Evolutionary conservation across 1,139 yeast species (phyloP).

Genomic region (Yamadazyma spencermartinsiae): DNA sequence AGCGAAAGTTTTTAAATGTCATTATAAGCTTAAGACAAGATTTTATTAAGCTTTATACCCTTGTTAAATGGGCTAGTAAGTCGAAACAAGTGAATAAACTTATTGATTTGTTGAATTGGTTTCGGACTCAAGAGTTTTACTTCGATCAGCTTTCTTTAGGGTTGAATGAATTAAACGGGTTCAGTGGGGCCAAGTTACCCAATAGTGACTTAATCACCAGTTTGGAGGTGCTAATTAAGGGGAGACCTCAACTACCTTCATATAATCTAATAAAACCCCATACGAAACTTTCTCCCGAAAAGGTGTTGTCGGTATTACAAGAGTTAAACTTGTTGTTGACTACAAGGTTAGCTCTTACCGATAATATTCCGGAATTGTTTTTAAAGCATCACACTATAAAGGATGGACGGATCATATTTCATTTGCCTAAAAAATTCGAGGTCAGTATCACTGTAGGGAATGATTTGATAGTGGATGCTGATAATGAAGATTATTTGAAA

Average conservation of each 20-base stretch:
- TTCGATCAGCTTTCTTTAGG: slow-evolving; percentile 59
- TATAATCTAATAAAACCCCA: slow-evolving; percentile 55
- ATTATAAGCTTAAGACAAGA: slow-evolving; percentile 76
- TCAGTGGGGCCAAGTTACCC: slow-evolving; percentile 83
- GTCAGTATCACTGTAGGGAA: slow-evolving; percentile 24
- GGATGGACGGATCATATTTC: slow-evolving; percentile 76
- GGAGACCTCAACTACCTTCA: slow-evolving; percentile 74
- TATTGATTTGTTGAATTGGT: slow-evolving; percentile 86
- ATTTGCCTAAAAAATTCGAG: slow-evolving; percentile 60
- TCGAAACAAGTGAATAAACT: slow-evolving; percentile 68
- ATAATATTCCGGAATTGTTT: slow-evolving; percentile 63
- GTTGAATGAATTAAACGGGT: slow-evolving; percentile 58
- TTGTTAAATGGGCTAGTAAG: slow-evolving; percentile 82
- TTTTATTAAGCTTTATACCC: slow-evolving; percentile 76
- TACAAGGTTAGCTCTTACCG: slow-evolving; percentile 68
- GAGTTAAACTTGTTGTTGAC: slow-evolving; percentile 75
- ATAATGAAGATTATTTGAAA: slow-evolving; percentile 30
- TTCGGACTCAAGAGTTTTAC: slow-evolving; percentile 71
- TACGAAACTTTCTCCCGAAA: slow-evolving; percentile 52
- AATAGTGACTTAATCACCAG: slow-evolving; percentile 88
- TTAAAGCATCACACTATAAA: slow-evolving; percentile 56
- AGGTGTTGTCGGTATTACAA: slow-evolving; percentile 60
- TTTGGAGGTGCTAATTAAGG: slow-evolving; percentile 75
- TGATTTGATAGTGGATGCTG: slow-evolving; percentile 48
- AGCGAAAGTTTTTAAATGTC: slow-evolving; percentile 65